These are phyloP conservation scores for Cyphellophora attinorum DNA, from an alignment of 2,329 filamentous ascomycete species.

Conservation along the genomic window DNA sequence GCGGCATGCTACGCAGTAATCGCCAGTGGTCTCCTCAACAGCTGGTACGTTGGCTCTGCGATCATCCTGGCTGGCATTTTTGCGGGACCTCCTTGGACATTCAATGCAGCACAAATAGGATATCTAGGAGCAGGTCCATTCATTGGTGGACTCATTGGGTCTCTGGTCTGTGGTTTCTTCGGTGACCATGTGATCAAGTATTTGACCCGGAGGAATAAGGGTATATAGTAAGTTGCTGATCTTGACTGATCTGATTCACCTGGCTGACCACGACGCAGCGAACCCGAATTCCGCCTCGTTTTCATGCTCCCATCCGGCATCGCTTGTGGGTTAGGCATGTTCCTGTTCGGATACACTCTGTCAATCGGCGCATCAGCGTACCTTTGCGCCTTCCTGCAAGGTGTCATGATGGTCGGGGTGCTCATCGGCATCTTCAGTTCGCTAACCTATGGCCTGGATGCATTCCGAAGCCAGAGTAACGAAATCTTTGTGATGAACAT, in stretches of 20 bases:
- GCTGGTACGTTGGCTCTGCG: conserved; percentile 25
- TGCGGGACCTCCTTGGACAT: conserved; percentile 22
- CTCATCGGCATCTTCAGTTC: conserved; percentile 20
- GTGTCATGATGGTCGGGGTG: conserved; percentile 21
- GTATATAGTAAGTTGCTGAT: no score
- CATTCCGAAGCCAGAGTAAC: conserved; percentile 19
- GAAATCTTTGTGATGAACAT: conserved; percentile 24
- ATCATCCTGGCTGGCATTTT: conserved; percentile 24
- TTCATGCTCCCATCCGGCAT: conserved; percentile 17
- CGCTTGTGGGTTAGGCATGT: conserved; percentile 20
- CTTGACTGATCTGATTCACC: no score
- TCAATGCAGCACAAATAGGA: conserved; percentile 21
- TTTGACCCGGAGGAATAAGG: conserved; percentile 33
- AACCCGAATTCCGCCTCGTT: conserved; percentile 21
- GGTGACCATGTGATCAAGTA: conserved; percentile 28
- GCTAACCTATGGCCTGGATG: conserved; percentile 19
- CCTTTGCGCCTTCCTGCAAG: conserved; percentile 21
- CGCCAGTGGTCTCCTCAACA: conserved; percentile 27
- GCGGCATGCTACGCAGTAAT: conserved; percentile 27
- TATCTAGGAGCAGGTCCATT: conserved; percentile 24
- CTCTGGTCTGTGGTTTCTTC: conserved; percentile 27
- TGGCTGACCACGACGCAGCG: conserved; percentile 10
- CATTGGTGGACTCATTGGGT: conserved; percentile 29
- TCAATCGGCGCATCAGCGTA: conserved; percentile 11
- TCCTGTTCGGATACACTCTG: conserved; percentile 20